Evolutionary conservation across 257 asterid genomes (phyloP).

Genomic region (Solanum gracilifrons): DNA sequence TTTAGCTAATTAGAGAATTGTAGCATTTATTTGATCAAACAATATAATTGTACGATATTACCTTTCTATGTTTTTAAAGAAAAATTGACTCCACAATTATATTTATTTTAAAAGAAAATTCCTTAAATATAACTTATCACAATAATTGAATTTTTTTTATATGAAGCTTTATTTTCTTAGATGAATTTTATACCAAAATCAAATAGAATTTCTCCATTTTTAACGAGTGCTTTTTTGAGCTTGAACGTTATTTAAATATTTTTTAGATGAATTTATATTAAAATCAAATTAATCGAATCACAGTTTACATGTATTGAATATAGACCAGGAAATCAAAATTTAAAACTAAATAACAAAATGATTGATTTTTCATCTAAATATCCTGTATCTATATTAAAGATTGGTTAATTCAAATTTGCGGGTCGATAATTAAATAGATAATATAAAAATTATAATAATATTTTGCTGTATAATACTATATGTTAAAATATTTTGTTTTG

Average conservation of each 20-base stretch:
- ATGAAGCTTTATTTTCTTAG: not conserved
- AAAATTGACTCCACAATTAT: not conserved
- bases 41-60: too few relatives aligned
- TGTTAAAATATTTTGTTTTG: not conserved
- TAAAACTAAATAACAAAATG: not conserved
- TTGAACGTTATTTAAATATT: too few relatives aligned
- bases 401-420: not conserved
- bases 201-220: not conserved
- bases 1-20: not conserved
- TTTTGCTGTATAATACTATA: not conserved
- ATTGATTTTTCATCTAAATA: too few relatives aligned
- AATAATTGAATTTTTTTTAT: not conserved
- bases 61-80: too few relatives aligned
- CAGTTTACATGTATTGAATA: too few relatives aligned
- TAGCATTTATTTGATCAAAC: not conserved
- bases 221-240: too few relatives aligned
- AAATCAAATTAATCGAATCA: too few relatives aligned
- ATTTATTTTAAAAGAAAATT: too few relatives aligned
- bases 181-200: too few relatives aligned
- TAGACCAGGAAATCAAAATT: accelerated
- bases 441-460: not conserved
- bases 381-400: accelerated
- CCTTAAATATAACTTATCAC: too few relatives aligned
- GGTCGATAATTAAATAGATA: accelerated
- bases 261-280: too few relatives aligned